These are phyloP conservation scores for Oenanthe javanica DNA, from an alignment of 140 eudicot genomes.

Conservation along the genomic window DNA sequence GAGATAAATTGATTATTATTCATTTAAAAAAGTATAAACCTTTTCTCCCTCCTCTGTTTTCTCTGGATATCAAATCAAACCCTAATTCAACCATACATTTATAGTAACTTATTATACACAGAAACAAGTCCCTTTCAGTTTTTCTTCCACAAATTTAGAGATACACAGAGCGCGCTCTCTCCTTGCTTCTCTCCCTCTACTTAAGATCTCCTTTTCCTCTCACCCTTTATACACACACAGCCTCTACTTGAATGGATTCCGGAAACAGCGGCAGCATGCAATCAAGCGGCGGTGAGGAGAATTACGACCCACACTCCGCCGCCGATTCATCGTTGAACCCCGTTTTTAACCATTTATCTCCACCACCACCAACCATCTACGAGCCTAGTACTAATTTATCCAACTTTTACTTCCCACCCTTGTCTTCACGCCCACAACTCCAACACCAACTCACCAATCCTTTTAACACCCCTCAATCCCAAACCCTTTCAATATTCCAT, in stretches of 20 bases:
- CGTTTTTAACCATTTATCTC: conserved; percentile 11
- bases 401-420: conserved; percentile 16
- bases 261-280: conserved; percentile 51
- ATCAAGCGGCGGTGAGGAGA: conserved; percentile 61
- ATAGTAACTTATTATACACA: neutral
- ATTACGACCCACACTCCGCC: conserved; percentile 56
- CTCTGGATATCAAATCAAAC: neutral
- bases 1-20: neutral
- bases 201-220: too few species aligned
- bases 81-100: neutral
- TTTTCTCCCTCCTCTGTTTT: neutral
- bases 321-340: conserved; percentile 2
- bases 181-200: neutral
- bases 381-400: neutral
- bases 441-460: conserved; percentile 14
- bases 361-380: conserved; percentile 18
- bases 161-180: too few species aligned
- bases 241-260: conserved; percentile 36
- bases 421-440: neutral
- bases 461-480: neutral
- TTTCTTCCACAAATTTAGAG: too few species aligned
- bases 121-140: neutral
- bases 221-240: neutral
- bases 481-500: neutral
- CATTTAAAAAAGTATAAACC: too few species aligned